Conservation (phyloP, 2,329 filamentous ascomycete species). For the Ceratocystis smalleyi region DNA sequence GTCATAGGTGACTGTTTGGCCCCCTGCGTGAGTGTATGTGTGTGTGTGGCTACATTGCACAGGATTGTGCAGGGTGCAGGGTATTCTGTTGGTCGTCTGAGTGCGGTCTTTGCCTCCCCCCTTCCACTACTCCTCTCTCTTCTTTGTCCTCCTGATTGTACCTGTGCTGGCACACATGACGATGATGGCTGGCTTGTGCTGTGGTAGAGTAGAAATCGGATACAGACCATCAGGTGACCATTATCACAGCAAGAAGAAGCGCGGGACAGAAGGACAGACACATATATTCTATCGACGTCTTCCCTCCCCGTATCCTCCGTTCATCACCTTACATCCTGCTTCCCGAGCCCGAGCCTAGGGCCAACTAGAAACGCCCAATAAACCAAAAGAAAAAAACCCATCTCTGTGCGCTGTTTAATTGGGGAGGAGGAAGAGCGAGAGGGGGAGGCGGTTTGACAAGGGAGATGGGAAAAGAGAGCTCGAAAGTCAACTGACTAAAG, state of each 20-base stretch:
- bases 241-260: neutral
- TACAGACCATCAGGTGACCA: neutral
- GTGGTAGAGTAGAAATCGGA: neutral
- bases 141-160: neutral
- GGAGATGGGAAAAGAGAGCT: neutral
- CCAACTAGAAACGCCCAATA: neutral
- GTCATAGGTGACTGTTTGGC: neutral
- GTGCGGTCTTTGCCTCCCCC: neutral
- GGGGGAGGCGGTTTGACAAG: neutral
- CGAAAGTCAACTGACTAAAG: neutral
- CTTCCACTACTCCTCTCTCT: neutral
- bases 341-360: neutral
- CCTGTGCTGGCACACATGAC: neutral
- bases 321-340: neutral
- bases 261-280: neutral
- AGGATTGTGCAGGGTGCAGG: neutral
- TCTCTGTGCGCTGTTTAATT: neutral
- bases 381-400: neutral
- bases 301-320: neutral
- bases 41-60: neutral
- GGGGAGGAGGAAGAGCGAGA: no score
- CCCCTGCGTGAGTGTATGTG: neutral
- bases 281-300: neutral
- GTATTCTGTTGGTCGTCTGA: neutral
- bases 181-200: neutral